phyloP scores from a whole-genome alignment of 345 rosid species.

The Lepidium didymum region DNA sequence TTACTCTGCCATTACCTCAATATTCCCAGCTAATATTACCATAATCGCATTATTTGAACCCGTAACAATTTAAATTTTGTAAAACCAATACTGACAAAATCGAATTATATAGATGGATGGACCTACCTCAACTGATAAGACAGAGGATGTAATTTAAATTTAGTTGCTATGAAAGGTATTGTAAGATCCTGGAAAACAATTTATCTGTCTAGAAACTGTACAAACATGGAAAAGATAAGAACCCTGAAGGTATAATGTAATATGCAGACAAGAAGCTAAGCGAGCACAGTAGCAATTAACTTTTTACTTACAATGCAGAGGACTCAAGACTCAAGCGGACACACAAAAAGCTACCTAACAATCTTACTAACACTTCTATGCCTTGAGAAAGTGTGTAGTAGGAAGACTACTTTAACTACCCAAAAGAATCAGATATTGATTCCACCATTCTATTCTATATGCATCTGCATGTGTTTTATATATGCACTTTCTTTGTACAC shows the following conservation, averaged over 20 bases:
- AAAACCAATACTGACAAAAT: not conserved
- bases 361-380: constrained; percentile 15
- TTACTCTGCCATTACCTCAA: not conserved
- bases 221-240: constrained; percentile 1
- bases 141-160: not conserved
- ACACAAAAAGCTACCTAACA: constrained; percentile 5
- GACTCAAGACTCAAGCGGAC: not conserved
- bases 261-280: constrained; percentile 17
- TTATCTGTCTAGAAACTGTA: constrained; percentile 18
- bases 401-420: constrained; percentile 22
- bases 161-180: too few species aligned
- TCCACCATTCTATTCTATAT: constrained; percentile 30
- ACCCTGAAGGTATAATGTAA: not conserved
- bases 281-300: not conserved
- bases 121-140: not conserved
- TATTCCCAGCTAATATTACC: not conserved
- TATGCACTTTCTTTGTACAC: constrained; percentile 29
- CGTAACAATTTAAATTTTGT: not conserved
- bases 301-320: constrained; percentile 18
- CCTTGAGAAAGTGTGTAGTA: constrained; percentile 13
- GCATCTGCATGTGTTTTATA: constrained; percentile 12
- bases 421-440: constrained; percentile 84
- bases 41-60: not conserved
- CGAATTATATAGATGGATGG: not conserved
- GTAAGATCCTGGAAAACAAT: not conserved